These are phyloP conservation scores for Alloascoidea hylecoeti DNA, from an alignment of 805 yeast genomes.

Conservation along the genomic window DNA sequence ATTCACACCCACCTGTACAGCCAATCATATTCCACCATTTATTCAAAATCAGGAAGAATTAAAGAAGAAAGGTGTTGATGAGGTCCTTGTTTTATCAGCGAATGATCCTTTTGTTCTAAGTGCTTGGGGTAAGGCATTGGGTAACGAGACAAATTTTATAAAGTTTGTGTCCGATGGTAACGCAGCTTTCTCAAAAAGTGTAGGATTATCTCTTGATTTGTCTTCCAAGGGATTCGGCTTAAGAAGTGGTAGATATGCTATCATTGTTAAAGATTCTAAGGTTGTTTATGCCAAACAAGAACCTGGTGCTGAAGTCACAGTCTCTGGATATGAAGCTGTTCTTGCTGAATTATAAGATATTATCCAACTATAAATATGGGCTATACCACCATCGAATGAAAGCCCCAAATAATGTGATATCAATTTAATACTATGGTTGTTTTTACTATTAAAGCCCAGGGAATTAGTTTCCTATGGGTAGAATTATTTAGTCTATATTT, in stretches of 20 bases:
- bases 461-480: too few species aligned
- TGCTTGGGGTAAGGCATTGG: slow-evolving; percentile 48
- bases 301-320: slow-evolving; percentile 24
- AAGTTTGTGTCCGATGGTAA: slow-evolving; percentile 57
- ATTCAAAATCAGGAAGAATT: slow-evolving; percentile 34
- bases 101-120: slow-evolving; percentile 61
- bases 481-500: too few species aligned
- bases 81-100: slow-evolving; percentile 45
- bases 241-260: slow-evolving; percentile 61
- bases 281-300: slow-evolving; percentile 37
- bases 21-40: slow-evolving; percentile 59
- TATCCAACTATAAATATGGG: too few species aligned
- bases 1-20: slow-evolving; percentile 73
- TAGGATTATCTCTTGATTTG: slow-evolving; percentile 45
- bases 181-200: slow-evolving; percentile 38
- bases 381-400: too few species aligned
- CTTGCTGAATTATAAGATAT: too few species aligned
- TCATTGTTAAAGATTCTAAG: slow-evolving; percentile 46
- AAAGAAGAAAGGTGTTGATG: slow-evolving; percentile 46
- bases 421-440: too few species aligned
- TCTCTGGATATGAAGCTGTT: slow-evolving; percentile 33
- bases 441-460: too few species aligned
- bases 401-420: too few species aligned
- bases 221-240: slow-evolving; percentile 37
- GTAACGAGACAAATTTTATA: slow-evolving; percentile 17